Percentiles rank a stretch among this genome's conserved stretches.
Evolutionary conservation across 1,284 basidiomycete species (phyloP).

Genomic region (Boletus hoseneyae): DNA sequence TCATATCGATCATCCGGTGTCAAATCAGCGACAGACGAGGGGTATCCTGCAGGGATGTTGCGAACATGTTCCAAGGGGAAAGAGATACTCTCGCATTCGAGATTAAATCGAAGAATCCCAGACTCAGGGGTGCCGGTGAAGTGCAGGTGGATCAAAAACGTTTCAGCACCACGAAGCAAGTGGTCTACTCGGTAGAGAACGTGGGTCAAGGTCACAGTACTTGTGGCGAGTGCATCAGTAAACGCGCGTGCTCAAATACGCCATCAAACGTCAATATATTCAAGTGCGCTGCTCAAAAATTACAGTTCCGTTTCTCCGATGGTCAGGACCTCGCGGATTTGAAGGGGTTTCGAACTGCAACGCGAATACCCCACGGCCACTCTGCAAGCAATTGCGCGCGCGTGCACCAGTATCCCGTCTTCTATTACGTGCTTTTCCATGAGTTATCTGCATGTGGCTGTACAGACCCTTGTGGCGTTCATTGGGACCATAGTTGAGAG

Average conservation of each 20-base stretch:
- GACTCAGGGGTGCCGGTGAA: constrained; percentile 27
- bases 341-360: constrained; percentile 13
- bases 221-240: constrained; percentile 12
- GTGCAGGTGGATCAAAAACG: constrained; percentile 24
- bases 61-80: constrained; percentile 19
- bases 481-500: neutral
- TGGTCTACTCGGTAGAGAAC: constrained; percentile 8
- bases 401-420: constrained; percentile 1
- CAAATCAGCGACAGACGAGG: constrained; percentile 11
- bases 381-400: constrained; percentile 7
- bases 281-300: neutral
- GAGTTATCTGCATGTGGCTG: constrained; percentile 9
- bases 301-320: neutral
- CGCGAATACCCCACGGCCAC: constrained; percentile 24
- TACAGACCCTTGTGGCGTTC: constrained; percentile 17
- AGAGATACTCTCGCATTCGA: constrained; percentile 23
- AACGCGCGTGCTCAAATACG: constrained; percentile 9
- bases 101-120: constrained; percentile 23
- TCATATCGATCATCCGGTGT: constrained; percentile 4
- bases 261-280: constrained; percentile 7
- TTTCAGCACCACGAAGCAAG: constrained; percentile 23
- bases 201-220: constrained; percentile 13
- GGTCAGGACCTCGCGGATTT: constrained; percentile 2
- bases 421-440: constrained; percentile 15
- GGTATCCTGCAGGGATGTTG: constrained; percentile 12